Evolutionary conservation across 1,284 basidiomycete genomes (phyloP).

Genomic region (Porogramme epimiltina): DNA sequence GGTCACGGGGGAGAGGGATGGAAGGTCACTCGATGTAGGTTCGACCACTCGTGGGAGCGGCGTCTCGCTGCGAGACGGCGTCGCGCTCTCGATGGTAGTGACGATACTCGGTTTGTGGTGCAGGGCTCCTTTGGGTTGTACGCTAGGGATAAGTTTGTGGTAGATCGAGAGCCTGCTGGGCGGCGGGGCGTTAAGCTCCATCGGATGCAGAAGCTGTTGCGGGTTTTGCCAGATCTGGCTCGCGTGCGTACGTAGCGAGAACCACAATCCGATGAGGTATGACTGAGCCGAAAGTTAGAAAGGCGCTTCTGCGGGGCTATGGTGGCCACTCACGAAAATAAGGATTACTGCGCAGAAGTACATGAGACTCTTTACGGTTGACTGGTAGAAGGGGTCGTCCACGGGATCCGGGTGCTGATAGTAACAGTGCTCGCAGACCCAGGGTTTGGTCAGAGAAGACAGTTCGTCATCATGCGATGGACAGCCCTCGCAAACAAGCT

Average conservation of each 20-base stretch:
- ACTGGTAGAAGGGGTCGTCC: conserved; percentile 95
- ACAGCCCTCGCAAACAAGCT: conserved; percentile 92
- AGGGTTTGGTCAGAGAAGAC: conserved; percentile 49
- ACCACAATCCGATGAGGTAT: conserved; percentile 97
- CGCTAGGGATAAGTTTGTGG: conserved; percentile 59
- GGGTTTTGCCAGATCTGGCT: conserved; percentile 99
- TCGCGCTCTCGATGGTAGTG: conserved; percentile 32
- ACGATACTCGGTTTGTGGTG: conserved; percentile 49
- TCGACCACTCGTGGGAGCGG: conserved; percentile 37
- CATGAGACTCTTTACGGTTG: conserved; percentile 91
- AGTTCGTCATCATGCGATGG: conserved; percentile 43
- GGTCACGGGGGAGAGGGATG: conserved; percentile 13
- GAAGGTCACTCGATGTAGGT: conserved; percentile 22
- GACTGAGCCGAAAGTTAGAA: conserved; percentile 58
- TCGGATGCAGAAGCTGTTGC: conserved; percentile 75
- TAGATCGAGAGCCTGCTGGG: conserved; percentile 72
- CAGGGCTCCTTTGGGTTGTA: conserved; percentile 24
- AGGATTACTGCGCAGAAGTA: conserved; percentile 92
- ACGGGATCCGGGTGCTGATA: conserved; percentile 95
- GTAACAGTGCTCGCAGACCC: conserved; percentile 91
- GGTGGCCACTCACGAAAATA: conserved; percentile 86
- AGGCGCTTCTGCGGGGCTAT: not conserved
- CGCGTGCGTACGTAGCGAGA: conserved; percentile 97
- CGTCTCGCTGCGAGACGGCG: conserved; percentile 41
- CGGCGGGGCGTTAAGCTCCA: conserved; percentile 52